phyloP scores from a whole-genome alignment of 805 yeast species.

The Wickerhamomyces rabaulensis region DNA sequence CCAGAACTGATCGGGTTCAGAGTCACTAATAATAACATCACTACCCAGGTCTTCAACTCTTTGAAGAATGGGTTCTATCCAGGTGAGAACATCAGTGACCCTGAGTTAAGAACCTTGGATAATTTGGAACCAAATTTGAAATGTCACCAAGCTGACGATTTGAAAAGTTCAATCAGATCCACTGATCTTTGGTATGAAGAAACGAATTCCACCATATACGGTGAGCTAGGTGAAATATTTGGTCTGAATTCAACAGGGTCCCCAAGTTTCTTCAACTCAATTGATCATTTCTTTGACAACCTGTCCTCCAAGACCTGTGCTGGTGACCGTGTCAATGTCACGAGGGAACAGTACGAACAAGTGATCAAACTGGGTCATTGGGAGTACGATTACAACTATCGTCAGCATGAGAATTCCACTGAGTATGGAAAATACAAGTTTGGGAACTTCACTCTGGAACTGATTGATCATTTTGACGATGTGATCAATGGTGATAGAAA shows the following conservation, averaged over 20 bases:
- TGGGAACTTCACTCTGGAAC: slow-evolving; percentile 35
- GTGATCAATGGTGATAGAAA: slow-evolving; percentile 25
- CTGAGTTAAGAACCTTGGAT: slow-evolving; percentile 30
- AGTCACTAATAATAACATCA: slow-evolving; percentile 34
- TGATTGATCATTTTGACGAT: slow-evolving; percentile 25
- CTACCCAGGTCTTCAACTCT: slow-evolving; percentile 35
- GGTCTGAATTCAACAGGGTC: slow-evolving; percentile 17
- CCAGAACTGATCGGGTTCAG: slow-evolving; percentile 27
- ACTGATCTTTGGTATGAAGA: slow-evolving; percentile 33
- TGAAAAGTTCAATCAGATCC: slow-evolving; percentile 22
- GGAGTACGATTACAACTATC: slow-evolving; percentile 37
- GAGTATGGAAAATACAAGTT: slow-evolving; percentile 27
- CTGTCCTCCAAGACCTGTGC: slow-evolving; percentile 35
- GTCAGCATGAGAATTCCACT: slow-evolving; percentile 30
- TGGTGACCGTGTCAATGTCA: slow-evolving; percentile 29
- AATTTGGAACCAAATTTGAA: slow-evolving; percentile 32
- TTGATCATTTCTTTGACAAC: slow-evolving; percentile 40
- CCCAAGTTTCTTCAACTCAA: slow-evolving; percentile 25
- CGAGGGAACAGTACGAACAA: slow-evolving; percentile 29
- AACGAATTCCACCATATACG: slow-evolving; percentile 24
- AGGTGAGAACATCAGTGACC: slow-evolving; percentile 21
- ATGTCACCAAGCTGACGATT: slow-evolving; percentile 28
- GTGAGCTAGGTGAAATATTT: slow-evolving; percentile 21
- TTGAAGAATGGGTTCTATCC: slow-evolving; percentile 35
- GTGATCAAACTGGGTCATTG: slow-evolving; percentile 39